A percentile compares a stretch with the other conserved stretches of the same genome.
phyloP scores from a whole-genome alignment of 306 rosid species.

The Sicyos edulis region DNA sequence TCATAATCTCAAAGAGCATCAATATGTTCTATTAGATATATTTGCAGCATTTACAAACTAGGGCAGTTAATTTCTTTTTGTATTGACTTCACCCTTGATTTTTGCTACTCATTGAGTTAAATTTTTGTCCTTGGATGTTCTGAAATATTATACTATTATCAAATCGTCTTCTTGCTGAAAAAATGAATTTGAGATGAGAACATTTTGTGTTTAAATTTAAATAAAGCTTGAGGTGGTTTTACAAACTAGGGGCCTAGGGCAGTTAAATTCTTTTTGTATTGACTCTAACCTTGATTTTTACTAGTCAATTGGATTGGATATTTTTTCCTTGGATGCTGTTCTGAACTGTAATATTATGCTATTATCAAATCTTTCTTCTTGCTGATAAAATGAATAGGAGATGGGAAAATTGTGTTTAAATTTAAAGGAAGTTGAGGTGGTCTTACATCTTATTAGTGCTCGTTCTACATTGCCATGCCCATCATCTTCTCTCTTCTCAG shows the following conservation, averaged over 20 bases:
- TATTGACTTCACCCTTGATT: neutral
- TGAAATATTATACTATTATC: neutral
- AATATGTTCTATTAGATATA: neutral
- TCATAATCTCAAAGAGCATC: neutral
- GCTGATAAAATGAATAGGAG: neutral
- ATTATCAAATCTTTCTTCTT: neutral
- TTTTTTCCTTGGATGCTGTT: slow-evolving; percentile 5
- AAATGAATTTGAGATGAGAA: slow-evolving; percentile 4
- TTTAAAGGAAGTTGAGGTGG: neutral
- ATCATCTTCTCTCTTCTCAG: neutral
- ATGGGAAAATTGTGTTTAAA: neutral
- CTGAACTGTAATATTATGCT: neutral
- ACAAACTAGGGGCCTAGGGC: neutral
- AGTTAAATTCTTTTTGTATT: neutral
- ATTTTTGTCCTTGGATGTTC: slow-evolving; percentile 7
- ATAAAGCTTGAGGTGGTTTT: neutral
- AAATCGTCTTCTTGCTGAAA: neutral
- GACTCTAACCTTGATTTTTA: neutral
- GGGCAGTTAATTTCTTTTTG: neutral
- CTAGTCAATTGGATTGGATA: neutral
- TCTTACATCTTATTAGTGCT: slow-evolving; percentile 2
- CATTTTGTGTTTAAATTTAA: neutral
- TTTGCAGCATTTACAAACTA: slow-evolving; percentile 6
- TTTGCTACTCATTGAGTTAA: neutral
- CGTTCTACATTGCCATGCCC: neutral